Conservation (phyloP, 1,284 basidiomycete species). For the Cryptococcus sp. region DNA sequence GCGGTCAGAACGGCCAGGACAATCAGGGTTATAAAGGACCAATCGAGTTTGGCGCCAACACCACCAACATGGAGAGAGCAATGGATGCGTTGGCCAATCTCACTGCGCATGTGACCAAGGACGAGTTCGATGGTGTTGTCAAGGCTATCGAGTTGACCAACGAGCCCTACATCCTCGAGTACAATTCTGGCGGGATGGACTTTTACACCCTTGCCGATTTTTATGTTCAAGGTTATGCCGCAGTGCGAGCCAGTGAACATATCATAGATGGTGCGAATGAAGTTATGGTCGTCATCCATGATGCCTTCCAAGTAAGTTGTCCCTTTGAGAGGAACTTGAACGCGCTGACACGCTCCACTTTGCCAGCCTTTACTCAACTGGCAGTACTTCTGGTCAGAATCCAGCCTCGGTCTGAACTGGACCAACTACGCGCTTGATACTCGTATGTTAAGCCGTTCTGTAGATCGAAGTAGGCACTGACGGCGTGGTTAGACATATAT, state of each 20-base stretch:
- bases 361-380: constrained; percentile 32
- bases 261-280: constrained; percentile 29
- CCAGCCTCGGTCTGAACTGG: constrained; percentile 31
- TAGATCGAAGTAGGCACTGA: background rate
- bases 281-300: constrained; percentile 47
- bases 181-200: constrained; percentile 29
- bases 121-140: constrained; percentile 39
- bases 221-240: constrained; percentile 38
- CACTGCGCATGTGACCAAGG: constrained; percentile 44
- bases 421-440: constrained; percentile 44
- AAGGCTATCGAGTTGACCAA: constrained; percentile 59
- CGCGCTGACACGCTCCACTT: no score
- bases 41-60: constrained; percentile 32
- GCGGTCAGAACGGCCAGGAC: constrained; percentile 53
- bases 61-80: constrained; percentile 38
- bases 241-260: constrained; percentile 34
- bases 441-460: constrained; percentile 20
- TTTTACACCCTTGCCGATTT: constrained; percentile 34
- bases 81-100: constrained; percentile 52
- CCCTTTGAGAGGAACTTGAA: no score
- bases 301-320: constrained; percentile 38
- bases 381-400: constrained; percentile 37
- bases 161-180: constrained; percentile 37
- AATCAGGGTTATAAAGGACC: constrained; percentile 33
- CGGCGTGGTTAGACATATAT: constrained; percentile 31